A percentile compares a stretch with the other conserved stretches of the same genome.
phyloP scores from a whole-genome alignment of 1,139 yeast species.

The Scheffersomyces stambukii region DNA sequence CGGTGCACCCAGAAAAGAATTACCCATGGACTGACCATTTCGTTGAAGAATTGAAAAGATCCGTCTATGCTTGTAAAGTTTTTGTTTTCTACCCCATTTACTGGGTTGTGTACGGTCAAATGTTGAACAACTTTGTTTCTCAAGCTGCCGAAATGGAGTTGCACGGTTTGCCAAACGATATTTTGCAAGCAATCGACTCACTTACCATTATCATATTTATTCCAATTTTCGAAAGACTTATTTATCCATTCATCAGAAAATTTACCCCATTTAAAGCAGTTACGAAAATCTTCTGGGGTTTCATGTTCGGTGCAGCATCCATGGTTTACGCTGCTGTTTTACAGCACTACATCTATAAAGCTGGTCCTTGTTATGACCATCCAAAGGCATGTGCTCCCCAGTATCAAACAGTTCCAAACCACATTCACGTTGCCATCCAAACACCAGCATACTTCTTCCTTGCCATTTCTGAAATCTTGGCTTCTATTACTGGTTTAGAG shows the following conservation, averaged over 20 bases:
- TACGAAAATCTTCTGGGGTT: conserved; percentile 72
- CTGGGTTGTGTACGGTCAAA: conserved; percentile 68
- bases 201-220: conserved; percentile 58
- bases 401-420: conserved; percentile 38
- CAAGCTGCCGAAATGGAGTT: conserved; percentile 64
- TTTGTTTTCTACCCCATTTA: conserved; percentile 59
- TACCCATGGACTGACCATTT: conserved; percentile 59
- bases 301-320: conserved; percentile 63
- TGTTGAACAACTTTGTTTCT: conserved; percentile 59
- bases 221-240: conserved; percentile 50
- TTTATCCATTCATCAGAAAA: conserved; percentile 55
- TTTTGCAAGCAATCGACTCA: conserved; percentile 61
- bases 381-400: conserved; percentile 40
- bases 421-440: conserved; percentile 59
- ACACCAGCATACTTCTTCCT: conserved; percentile 61
- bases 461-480: conserved; percentile 61
- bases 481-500: conserved; percentile 64
- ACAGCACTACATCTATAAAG: conserved; percentile 66
- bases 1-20: conserved; percentile 34
- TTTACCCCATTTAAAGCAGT: conserved; percentile 63
- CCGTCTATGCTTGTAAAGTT: conserved; percentile 60
- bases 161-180: conserved; percentile 64
- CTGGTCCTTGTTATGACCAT: conserved; percentile 72
- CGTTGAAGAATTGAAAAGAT: conserved; percentile 59
- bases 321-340: conserved; percentile 80